Conservation (phyloP, 768 basidiomycete genomes). For the Pulveroboletus ravenelii region DNA sequence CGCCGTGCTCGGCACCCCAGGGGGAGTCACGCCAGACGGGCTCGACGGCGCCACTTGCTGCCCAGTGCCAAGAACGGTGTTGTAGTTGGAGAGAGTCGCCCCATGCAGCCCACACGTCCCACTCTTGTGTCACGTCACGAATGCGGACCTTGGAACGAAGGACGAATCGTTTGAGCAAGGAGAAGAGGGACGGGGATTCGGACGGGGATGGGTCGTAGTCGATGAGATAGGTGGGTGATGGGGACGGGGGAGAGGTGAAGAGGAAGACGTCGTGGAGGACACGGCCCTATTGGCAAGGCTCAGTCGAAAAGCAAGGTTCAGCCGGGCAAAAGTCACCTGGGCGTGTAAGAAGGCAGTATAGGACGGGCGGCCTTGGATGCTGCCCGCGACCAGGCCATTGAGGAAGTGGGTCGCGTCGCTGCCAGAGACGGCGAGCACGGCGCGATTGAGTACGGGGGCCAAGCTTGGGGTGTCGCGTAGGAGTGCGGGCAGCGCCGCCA, state of each 20-base stretch:
- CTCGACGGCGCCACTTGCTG: conserved; percentile 73
- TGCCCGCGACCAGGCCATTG: conserved; percentile 65
- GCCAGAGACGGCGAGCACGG: conserved; percentile 72
- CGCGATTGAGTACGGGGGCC: conserved; percentile 61
- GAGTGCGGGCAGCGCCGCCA: conserved; percentile 39
- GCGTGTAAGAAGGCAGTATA: conserved; percentile 77
- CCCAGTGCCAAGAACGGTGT: conserved; percentile 46
- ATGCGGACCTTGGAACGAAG: conserved; percentile 88
- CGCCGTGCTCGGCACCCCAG: conserved; percentile 54
- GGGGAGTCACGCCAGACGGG: conserved; percentile 57
- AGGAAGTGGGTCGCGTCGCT: conserved; percentile 79
- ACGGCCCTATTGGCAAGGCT: conserved; percentile 56
- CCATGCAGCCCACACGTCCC: conserved; percentile 83
- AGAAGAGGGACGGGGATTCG: conserved; percentile 54
- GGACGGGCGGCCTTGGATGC: conserved; percentile 46
- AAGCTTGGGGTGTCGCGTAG: conserved; percentile 45
- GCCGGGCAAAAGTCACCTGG: conserved; percentile 45
- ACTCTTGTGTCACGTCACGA: conserved; percentile 70
- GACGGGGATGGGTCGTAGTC: conserved; percentile 66
- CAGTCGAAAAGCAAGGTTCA: neutral
- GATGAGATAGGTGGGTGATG: conserved; percentile 55
- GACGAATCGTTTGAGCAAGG: conserved; percentile 78
- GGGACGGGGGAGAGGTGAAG: conserved; percentile 51
- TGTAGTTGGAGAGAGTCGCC: conserved; percentile 42
- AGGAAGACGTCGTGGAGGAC: conserved; percentile 88